Conservation (phyloP, 306 rosid species). For the Trifolium repens region DNA sequence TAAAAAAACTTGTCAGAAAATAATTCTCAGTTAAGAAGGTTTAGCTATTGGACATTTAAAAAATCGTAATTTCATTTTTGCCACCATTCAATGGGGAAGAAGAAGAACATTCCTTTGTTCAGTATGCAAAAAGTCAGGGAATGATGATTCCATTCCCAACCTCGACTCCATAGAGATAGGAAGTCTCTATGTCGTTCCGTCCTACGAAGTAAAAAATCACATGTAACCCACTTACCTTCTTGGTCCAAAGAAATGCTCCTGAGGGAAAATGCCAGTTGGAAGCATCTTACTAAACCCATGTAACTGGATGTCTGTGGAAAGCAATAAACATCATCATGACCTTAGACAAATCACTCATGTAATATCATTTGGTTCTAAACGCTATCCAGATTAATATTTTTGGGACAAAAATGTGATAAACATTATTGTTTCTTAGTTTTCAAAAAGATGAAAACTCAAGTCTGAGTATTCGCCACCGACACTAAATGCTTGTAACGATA, state of each 20-base stretch:
- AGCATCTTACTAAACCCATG: constrained; percentile 77
- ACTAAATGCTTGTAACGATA: constrained; percentile 18
- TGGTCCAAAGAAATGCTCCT: constrained; percentile 67
- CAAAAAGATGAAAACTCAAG: constrained; percentile 19
- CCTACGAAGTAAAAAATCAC: constrained; percentile 24
- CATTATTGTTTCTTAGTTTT: constrained; percentile 24
- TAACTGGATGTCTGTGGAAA: constrained; percentile 74
- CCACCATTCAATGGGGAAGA: constrained; percentile 27
- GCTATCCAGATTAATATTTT: constrained; percentile 31
- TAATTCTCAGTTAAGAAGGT: constrained; percentile 29
- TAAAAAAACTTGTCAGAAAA: constrained; percentile 46
- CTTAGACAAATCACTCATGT: constrained; percentile 17
- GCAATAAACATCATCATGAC: constrained; percentile 40
- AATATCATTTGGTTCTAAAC: constrained; percentile 15
- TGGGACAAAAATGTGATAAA: constrained; percentile 6
- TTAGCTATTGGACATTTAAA: constrained; percentile 35
- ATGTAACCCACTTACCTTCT: constrained; percentile 66
- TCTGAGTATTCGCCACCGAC: constrained; percentile 5
- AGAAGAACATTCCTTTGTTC: constrained; percentile 26
- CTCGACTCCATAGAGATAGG: constrained; percentile 12
- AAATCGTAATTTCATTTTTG: constrained; percentile 24
- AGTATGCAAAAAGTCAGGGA: constrained; percentile 21
- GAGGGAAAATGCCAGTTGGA: constrained; percentile 92
- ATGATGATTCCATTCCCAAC: constrained; percentile 30
- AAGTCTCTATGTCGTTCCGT: constrained; percentile 10